Evolutionary conservation across 2,329 filamentous ascomycete genomes (phyloP).

Genomic region (Verruconis gallopava): DNA sequence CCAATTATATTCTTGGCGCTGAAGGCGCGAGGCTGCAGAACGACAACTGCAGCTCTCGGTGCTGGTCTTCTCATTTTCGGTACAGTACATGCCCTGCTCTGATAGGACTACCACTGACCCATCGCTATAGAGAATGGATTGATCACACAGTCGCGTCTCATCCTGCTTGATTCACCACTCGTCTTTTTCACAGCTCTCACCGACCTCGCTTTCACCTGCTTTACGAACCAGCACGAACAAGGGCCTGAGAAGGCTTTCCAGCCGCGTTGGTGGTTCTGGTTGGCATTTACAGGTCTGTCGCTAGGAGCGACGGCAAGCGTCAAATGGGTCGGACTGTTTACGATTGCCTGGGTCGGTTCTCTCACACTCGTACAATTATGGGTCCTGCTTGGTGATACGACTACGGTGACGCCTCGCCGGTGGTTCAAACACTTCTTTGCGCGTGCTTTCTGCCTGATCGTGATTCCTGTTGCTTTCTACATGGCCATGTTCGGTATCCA

Average conservation of each 20-base stretch:
- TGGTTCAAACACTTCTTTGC: conserved; percentile 94
- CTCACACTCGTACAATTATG: conserved; percentile 88
- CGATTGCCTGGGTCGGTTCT: conserved; percentile 91
- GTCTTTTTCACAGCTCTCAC: conserved; percentile 90
- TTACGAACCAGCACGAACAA: conserved; percentile 93
- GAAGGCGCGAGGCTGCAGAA: conserved; percentile 81
- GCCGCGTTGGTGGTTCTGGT: conserved; percentile 96
- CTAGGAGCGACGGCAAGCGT: conserved; percentile 87
- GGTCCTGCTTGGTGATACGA: conserved; percentile 82
- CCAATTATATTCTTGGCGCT: conserved; percentile 91
- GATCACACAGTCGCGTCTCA: conserved; percentile 85
- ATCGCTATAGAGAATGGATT: conserved; percentile 71
- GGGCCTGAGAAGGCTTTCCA: conserved; percentile 80
- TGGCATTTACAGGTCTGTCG: conserved; percentile 71
- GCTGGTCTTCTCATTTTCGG: conserved; percentile 83
- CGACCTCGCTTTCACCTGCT: conserved; percentile 77
- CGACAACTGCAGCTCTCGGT: conserved; percentile 70
- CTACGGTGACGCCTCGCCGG: conserved; percentile 68
- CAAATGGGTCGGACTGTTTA: conserved; percentile 98
- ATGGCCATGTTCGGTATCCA: conserved; percentile 96
- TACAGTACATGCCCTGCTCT: conserved; percentile 28
- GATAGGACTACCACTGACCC: conserved; percentile 12
- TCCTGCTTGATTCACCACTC: conserved; percentile 89
- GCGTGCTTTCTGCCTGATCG: conserved; percentile 77
- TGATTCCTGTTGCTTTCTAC: conserved; percentile 83